phyloP scores from a whole-genome alignment of 2,329 filamentous ascomycete genomes.

The Sporothrix schenckii region DNA sequence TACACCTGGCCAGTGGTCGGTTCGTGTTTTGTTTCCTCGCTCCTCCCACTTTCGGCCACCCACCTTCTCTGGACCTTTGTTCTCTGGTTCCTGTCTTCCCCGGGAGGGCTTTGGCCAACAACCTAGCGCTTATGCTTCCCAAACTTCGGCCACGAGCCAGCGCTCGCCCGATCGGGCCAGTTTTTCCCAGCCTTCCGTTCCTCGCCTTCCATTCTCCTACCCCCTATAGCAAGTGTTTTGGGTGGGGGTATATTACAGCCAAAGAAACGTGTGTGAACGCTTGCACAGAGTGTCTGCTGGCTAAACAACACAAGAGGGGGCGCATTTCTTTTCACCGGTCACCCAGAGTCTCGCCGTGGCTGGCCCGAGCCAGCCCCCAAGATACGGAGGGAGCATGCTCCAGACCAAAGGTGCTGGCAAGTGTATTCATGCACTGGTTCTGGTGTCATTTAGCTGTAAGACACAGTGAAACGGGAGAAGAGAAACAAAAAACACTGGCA shows the following conservation, averaged over 20 bases:
- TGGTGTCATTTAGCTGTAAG: background rate
- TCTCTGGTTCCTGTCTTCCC: constrained; percentile 18
- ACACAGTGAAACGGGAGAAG: background rate
- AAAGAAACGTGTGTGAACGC: background rate
- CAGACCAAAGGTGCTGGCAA: background rate
- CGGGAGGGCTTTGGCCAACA: constrained; percentile 10
- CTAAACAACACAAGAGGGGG: background rate
- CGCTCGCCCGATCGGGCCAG: background rate
- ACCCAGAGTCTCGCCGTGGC: constrained; percentile 21
- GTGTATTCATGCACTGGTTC: background rate
- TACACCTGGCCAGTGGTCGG: constrained; percentile 1
- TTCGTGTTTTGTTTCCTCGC: constrained; percentile 2
- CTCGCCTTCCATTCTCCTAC: background rate
- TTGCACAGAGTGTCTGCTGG: background rate
- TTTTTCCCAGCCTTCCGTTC: background rate
- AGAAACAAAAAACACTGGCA: background rate
- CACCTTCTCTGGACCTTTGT: background rate
- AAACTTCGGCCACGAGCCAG: background rate
- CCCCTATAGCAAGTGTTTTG: constrained; percentile 18
- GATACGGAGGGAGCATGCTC: background rate
- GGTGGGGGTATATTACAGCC: constrained; percentile 2
- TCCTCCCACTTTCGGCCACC: background rate
- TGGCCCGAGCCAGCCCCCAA: constrained; percentile 15
- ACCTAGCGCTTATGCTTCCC: constrained; percentile 18
- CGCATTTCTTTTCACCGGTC: constrained; percentile 16